These are phyloP conservation scores for Beauveria sp. DNA, from an alignment of 2,329 filamentous ascomycete genomes.

Conservation along the genomic window DNA sequence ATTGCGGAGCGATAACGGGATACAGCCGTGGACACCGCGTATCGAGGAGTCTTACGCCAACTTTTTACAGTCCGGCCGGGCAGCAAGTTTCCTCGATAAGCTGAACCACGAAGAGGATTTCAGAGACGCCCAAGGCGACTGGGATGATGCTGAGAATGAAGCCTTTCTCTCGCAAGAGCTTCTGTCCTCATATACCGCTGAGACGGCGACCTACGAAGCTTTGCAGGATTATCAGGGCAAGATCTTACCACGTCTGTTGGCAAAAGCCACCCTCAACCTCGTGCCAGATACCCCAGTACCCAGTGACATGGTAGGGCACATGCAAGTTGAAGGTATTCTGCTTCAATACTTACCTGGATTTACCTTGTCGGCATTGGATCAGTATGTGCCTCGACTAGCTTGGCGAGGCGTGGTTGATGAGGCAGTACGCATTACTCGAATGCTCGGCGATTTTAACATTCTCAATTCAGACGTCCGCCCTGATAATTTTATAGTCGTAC, in stretches of 20 bases:
- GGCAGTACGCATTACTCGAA: slow-evolving; percentile 14
- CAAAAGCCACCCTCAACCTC: slow-evolving; percentile 10
- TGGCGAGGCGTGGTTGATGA: slow-evolving; percentile 18
- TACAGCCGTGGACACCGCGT: not conserved
- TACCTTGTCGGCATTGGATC: slow-evolving; percentile 6
- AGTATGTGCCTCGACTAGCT: not conserved
- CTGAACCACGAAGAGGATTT: not conserved
- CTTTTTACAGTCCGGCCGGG: slow-evolving; percentile 1
- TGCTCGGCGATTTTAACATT: slow-evolving; percentile 18
- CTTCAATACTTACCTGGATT: slow-evolving; percentile 17
- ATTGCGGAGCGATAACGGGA: not conserved
- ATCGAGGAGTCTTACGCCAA: not conserved
- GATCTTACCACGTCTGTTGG: slow-evolving; percentile 15
- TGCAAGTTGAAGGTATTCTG: slow-evolving; percentile 15
- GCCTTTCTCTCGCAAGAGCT: slow-evolving; percentile 12
- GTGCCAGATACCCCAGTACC: not conserved
- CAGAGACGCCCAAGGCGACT: slow-evolving; percentile 13
- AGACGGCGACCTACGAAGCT: slow-evolving; percentile 15
- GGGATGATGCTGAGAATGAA: slow-evolving; percentile 16
- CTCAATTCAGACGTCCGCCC: slow-evolving; percentile 19
- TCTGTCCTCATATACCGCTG: slow-evolving; percentile 10
- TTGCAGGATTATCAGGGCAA: slow-evolving; percentile 16
- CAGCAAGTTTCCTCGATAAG: not conserved
- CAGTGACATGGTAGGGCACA: slow-evolving; percentile 3
- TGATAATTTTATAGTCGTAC: slow-evolving; percentile 18